Conservation (phyloP, 495 filamentous ascomycete genomes). For the Annulohypoxylon nitens region DNA sequence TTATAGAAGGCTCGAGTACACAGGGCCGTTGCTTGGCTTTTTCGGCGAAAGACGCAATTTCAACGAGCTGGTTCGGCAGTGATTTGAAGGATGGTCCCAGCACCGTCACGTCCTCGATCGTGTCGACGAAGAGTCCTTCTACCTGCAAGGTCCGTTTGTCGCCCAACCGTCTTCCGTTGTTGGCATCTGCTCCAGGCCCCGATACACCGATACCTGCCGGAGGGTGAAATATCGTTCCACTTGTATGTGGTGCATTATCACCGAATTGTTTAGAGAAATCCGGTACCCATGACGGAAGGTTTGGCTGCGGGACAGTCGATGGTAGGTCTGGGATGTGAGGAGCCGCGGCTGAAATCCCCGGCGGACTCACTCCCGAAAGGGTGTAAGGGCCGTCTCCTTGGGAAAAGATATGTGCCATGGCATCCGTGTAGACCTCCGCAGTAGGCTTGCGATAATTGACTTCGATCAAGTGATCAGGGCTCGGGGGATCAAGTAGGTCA, state of each 20-base stretch:
- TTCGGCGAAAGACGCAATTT: conserved; percentile 13
- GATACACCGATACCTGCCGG: conserved; percentile 21
- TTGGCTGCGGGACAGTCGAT: conserved; percentile 2
- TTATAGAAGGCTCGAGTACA: neutral
- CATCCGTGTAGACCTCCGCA: conserved; percentile 25
- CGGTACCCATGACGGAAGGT: conserved; percentile 25
- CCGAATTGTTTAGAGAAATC: conserved; percentile 20
- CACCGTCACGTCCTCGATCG: conserved; percentile 22
- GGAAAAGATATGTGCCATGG: conserved; percentile 24
- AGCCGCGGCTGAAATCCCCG: conserved; percentile 20
- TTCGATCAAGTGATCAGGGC: neutral
- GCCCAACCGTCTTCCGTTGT: conserved; percentile 22
- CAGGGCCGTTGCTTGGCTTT: conserved; percentile 3
- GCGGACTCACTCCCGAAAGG: conserved; percentile 22
- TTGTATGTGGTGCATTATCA: conserved; percentile 15
- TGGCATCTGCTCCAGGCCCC: conserved; percentile 16
- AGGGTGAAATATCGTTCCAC: conserved; percentile 13
- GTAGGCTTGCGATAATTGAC: conserved; percentile 29
- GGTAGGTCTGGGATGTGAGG: conserved; percentile 15
- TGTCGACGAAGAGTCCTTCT: conserved; percentile 32
- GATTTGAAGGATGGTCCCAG: conserved; percentile 9
- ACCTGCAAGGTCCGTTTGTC: conserved; percentile 20
- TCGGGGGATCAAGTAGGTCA: neutral
- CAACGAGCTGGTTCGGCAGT: neutral
- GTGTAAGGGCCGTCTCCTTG: conserved; percentile 30